A percentile compares a stretch with the other conserved stretches of the same genome.
phyloP scores from a whole-genome alignment of 805 yeast species.

The Yarrowia sp. region DNA sequence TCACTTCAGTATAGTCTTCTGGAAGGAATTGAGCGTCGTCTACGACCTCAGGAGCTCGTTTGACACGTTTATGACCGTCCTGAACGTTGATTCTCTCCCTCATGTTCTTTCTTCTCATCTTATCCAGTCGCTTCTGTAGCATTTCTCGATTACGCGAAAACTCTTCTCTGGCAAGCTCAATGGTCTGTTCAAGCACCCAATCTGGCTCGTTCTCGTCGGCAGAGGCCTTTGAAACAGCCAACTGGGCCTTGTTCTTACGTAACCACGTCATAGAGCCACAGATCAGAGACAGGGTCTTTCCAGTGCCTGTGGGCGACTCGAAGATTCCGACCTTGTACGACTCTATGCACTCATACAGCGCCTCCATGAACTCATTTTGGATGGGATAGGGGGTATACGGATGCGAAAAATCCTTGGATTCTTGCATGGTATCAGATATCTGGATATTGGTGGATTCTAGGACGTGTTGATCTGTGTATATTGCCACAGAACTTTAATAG shows the following conservation, averaged over 20 bases:
- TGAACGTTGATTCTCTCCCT: conserved; percentile 41
- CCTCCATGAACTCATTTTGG: conserved; percentile 77
- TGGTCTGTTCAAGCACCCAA: conserved; percentile 63
- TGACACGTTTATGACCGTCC: conserved; percentile 7
- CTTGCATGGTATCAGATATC: neutral
- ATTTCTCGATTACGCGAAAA: conserved; percentile 43
- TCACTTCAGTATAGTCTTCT: conserved; percentile 12
- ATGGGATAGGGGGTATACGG: conserved; percentile 84
- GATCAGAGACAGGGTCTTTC: conserved; percentile 85
- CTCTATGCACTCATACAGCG: conserved; percentile 68
- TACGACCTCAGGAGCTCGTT: conserved; percentile 47
- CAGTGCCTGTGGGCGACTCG: conserved; percentile 91
- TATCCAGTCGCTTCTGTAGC: conserved; percentile 43
- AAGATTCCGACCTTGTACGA: conserved; percentile 73
- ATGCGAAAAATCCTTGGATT: conserved; percentile 52
- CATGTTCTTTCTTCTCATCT: conserved; percentile 41
- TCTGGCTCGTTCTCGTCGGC: conserved; percentile 67
- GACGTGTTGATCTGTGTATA: no score
- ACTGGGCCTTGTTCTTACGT: conserved; percentile 55
- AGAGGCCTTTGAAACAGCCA: conserved; percentile 41
- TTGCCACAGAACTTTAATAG: no score
- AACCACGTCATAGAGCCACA: conserved; percentile 89
- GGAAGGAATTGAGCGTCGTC: conserved; percentile 50
- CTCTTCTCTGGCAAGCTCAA: conserved; percentile 43
- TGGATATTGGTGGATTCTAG: neutral